Evolutionary conservation across 495 filamentous ascomycete genomes (phyloP), one percentile per base, ranked within the genome.

Genomic region (Hypoxylon cercidicola): DNA sequence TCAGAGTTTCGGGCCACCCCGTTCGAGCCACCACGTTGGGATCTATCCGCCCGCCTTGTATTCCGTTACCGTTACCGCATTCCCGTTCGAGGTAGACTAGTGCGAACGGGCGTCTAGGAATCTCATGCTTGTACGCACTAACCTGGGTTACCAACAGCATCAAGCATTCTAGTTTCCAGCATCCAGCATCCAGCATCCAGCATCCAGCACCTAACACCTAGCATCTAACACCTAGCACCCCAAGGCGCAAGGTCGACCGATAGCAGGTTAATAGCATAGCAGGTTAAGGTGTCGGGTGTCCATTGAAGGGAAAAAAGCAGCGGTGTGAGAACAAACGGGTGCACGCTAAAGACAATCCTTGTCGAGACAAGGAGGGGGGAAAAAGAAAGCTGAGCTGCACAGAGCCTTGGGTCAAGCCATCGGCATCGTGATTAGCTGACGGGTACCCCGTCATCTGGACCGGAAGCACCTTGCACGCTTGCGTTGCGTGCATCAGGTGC

Each of bases 1-100:
- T 73, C 71, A 73, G 69, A 62, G 65, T 73, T 69, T 71, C 71
- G 71, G 71, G 71, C 60, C 68, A 71, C 71, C 71, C 71, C 71
- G 71, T 73, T 32, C 55, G 71, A 71, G 68, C 71, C 71, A 70
- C 62, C 51, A 58, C 55, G 68, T 60, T 73, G 71, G 71, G 71
- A 73, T 73, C 71, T 73, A 73, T 73, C 71, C 70, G 70, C 48
- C 68, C 68, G 71, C 62, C 62, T 64, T 73, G 62, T 70, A 70
- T 71, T 66, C 68, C 71, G 55, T 73, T 43, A 43, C 40, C 37
- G 37, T 73, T 32, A 68, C 64, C 62, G 68, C 65, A 64, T 69
- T 61, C 62, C 64, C 64, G 51, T 60, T 71, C 64, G 35, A 64
- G 45, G 60, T 46, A 55, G 58, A 45, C 64, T 73, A 73, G 68